These are phyloP conservation scores for Stagonosporopsis tanaceti DNA, from an alignment of 2,329 filamentous ascomycete genomes.

Conservation along the genomic window DNA sequence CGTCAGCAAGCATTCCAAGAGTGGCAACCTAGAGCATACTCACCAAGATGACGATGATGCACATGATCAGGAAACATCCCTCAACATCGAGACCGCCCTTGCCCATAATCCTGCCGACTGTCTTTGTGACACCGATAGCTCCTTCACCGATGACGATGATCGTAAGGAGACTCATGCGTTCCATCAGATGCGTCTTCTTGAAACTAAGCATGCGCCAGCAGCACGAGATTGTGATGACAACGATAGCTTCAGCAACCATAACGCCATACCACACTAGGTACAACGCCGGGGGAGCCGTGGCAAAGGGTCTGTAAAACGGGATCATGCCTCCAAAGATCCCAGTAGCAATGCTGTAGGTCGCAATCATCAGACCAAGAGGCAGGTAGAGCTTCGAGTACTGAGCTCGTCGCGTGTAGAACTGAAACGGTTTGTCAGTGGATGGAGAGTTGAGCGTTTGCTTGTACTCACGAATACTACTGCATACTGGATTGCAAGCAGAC, in stretches of 20 bases:
- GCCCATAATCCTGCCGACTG: slow-evolving; percentile 55
- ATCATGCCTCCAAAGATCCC: slow-evolving; percentile 46
- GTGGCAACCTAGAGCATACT: slow-evolving; percentile 3
- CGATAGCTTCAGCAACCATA: slow-evolving; percentile 61
- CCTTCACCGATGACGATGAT: slow-evolving; percentile 73
- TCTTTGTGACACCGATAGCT: slow-evolving; percentile 67
- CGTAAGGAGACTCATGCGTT: slow-evolving; percentile 69
- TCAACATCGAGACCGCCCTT: slow-evolving; percentile 45
- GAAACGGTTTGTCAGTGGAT: slow-evolving; percentile 1
- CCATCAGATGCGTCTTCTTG: slow-evolving; percentile 68
- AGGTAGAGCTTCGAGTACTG: slow-evolving; percentile 45
- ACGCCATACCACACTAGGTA: slow-evolving; percentile 53
- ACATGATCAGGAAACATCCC: slow-evolving; percentile 47
- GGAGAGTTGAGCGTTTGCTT: too few species aligned
- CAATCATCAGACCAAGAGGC: slow-evolving; percentile 42
- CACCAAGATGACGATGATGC: slow-evolving; percentile 47
- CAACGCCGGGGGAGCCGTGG: slow-evolving; percentile 26
- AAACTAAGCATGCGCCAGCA: slow-evolving; percentile 66
- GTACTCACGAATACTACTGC: slow-evolving; percentile 38
- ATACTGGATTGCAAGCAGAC: slow-evolving; percentile 44
- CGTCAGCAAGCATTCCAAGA: slow-evolving; percentile 1
- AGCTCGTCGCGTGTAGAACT: slow-evolving; percentile 42
- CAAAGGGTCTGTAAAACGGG: slow-evolving; percentile 38
- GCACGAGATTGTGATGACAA: slow-evolving; percentile 63
- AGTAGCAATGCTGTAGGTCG: slow-evolving; percentile 38